Evolutionary conservation across 306 rosid species (phyloP).

Genomic region (Vigna hirtella): DNA sequence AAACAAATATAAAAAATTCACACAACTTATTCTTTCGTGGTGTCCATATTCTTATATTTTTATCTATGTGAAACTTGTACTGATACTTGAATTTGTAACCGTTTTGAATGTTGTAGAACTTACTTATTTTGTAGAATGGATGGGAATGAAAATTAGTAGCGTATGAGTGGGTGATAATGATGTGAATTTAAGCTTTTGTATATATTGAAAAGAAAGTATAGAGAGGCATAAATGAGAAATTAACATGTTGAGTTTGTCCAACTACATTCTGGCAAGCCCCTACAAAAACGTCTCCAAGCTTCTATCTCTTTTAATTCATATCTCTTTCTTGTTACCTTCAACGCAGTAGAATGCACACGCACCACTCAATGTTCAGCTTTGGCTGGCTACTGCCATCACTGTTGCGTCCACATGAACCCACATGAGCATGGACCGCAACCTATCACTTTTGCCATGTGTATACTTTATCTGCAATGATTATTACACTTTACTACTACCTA

Average conservation of each 20-base stretch:
- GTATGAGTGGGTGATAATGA: slow-evolving; percentile 34
- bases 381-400: slow-evolving; percentile 32
- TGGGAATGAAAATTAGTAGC: slow-evolving; percentile 35
- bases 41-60: no score
- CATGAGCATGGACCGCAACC: slow-evolving; percentile 52
- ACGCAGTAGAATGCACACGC: slow-evolving; percentile 19
- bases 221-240: neutral
- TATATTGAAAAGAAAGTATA: slow-evolving; percentile 26
- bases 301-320: neutral
- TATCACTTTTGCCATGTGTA: slow-evolving; percentile 49
- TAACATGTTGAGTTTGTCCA: slow-evolving; percentile 28
- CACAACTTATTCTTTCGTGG: no score
- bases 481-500: slow-evolving; percentile 40
- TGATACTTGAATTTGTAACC: no score
- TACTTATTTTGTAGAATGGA: neutral
- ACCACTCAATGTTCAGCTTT: slow-evolving; percentile 34
- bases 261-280: slow-evolving; percentile 39
- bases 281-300: slow-evolving; percentile 27
- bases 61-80: no score
- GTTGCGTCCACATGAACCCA: slow-evolving; percentile 50
- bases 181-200: slow-evolving; percentile 34
- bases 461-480: slow-evolving; percentile 44
- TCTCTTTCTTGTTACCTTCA: neutral
- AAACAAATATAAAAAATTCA: no score
- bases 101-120: no score